Evolutionary conservation across 202 grass and related monocot species (phyloP), one percentile per base, ranked within the genome.

Genomic region (Bolboschoenoplectus hybrid): DNA sequence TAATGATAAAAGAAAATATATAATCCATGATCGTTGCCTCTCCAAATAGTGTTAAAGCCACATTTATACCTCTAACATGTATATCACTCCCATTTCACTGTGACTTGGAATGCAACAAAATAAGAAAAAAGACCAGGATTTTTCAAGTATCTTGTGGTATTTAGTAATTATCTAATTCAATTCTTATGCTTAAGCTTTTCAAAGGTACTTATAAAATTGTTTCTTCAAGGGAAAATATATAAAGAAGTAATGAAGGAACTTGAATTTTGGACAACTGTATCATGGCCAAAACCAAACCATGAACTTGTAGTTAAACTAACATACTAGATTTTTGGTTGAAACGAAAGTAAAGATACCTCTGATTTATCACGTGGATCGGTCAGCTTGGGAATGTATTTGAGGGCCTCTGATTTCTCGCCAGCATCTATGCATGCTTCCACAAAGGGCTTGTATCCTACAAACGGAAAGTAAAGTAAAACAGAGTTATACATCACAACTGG

Each of bases 401-500:
- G 35, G 81, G 97, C 97, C 89, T 99, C 97, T 62, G 83, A 85
- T 89, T 99, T 94, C 88, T 99, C 63, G 87, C 89, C 92, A 82
- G 93, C 97, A 67, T 99, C 97, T 91, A 99, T 99, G 43, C 97
- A 99, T 88, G 93, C 93, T 93, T 99, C 93, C 83, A 94, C 93
- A 53, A 97, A 99, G 72, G 97, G 97, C 90, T 94, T 99, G 86
- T 88, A 97, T 44, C 97, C 92, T 99, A 85, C 46, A 73, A 67
- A 80, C 74, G 39, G 6, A 87, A 89, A 56, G 9, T 36, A 66
- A 72, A 6, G 20, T 4, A 57, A 78, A 57, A 38, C 1, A 77
- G 9, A 74, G 8, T 50, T 45, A 41, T 58, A 58, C 4, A 56
- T 78, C 49, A 56, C 20, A 50, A 73, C 17, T 12, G 3, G 53